A percentile compares a stretch with the other conserved stretches of the same genome.
These are phyloP conservation scores for Sporothrix globosa DNA, from an alignment of 2,329 filamentous ascomycete genomes.

Conservation along the genomic window DNA sequence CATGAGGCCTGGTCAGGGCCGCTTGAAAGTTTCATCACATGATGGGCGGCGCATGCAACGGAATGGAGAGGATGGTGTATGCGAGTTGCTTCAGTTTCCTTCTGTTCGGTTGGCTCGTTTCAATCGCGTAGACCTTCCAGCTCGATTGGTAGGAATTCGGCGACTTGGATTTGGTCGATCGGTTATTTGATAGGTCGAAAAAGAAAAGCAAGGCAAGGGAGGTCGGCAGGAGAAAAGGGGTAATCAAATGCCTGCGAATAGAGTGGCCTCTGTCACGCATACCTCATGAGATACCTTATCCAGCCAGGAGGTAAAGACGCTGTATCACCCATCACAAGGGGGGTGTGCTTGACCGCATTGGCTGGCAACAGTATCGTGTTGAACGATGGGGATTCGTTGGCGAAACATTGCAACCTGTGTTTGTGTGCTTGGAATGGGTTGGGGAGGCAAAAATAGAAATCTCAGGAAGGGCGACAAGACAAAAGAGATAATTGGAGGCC, in stretches of 20 bases:
- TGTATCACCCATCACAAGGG: constrained; percentile 6
- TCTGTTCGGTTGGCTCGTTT: constrained; percentile 9
- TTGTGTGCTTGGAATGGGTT: not conserved
- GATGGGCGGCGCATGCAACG: constrained; percentile 17
- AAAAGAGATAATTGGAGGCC: not conserved
- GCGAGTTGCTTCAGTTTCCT: not conserved
- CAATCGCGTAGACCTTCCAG: not conserved
- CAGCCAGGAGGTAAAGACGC: not conserved
- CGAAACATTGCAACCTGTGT: not conserved
- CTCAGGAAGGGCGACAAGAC: not conserved
- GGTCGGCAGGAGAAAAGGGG: not conserved
- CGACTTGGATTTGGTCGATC: not conserved
- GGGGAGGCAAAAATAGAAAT: constrained; percentile 11
- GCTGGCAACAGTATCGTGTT: constrained; percentile 6
- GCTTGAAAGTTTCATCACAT: constrained; percentile 14
- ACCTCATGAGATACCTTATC: not conserved
- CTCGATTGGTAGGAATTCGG: not conserved
- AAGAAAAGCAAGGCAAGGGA: not conserved
- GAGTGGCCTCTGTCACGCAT: not conserved
- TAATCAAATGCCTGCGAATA: not conserved
- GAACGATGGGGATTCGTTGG: not conserved
- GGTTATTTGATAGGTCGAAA: constrained; percentile 3
- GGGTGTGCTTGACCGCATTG: not conserved
- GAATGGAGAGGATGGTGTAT: not conserved
- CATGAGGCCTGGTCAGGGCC: not conserved